Conservation (phyloP, 2,329 filamentous ascomycete species). For the Pestalotiopsis sp. region DNA sequence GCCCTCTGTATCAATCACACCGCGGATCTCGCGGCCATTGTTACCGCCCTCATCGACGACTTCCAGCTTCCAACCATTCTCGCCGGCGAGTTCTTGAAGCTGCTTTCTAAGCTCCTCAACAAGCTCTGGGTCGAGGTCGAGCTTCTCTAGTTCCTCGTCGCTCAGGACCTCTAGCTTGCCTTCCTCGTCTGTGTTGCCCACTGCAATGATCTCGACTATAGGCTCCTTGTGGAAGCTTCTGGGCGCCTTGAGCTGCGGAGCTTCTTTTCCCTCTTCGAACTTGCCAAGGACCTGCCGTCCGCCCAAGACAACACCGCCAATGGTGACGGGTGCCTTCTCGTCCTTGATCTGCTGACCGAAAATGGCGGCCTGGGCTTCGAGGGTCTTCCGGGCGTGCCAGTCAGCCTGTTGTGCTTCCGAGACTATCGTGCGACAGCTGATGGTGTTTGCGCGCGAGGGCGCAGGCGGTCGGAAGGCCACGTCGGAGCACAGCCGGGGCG, state of each 20-base stretch:
- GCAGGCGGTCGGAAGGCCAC: constrained; percentile 82
- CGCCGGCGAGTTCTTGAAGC: constrained; percentile 68
- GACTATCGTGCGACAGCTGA: constrained; percentile 75
- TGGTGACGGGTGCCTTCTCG: constrained; percentile 33
- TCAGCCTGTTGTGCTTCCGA: constrained; percentile 49
- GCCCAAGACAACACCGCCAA: constrained; percentile 57
- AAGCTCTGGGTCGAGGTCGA: constrained; percentile 66
- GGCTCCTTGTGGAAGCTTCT: constrained; percentile 34
- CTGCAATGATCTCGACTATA: constrained; percentile 47
- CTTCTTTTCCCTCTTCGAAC: constrained; percentile 49
- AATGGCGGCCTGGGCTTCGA: constrained; percentile 40
- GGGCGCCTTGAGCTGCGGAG: constrained; percentile 47
- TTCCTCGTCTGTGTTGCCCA: constrained; percentile 53
- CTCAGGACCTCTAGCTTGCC: constrained; percentile 63
- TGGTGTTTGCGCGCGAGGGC: constrained; percentile 73
- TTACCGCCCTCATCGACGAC: constrained; percentile 69
- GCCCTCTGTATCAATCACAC: constrained; percentile 64
- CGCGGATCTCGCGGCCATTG: constrained; percentile 64
- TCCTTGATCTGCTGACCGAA: constrained; percentile 25
- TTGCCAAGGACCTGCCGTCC: constrained; percentile 49
- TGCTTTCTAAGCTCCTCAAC: constrained; percentile 71
- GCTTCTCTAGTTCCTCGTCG: constrained; percentile 67
- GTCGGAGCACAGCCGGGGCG: constrained; percentile 84
- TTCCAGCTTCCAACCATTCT: constrained; percentile 79
- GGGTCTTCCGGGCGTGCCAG: constrained; percentile 37